Evolutionary conservation across 129 eudicot genomes (phyloP).

Genomic region (Kitagawia praeruptora): DNA sequence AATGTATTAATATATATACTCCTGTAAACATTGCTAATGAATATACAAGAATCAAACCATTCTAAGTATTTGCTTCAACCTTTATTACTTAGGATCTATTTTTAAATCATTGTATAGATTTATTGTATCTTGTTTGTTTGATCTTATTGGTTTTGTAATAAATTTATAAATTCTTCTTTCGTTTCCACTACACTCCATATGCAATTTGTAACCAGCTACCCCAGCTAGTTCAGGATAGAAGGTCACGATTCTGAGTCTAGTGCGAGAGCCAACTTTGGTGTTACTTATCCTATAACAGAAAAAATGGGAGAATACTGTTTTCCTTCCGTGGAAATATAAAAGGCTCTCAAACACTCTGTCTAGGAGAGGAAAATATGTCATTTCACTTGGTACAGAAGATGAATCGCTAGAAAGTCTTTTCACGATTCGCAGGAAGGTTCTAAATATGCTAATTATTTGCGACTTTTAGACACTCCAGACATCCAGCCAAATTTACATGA

Average conservation of each 20-base stretch:
- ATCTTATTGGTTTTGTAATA: neutral
- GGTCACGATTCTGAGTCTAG: neutral
- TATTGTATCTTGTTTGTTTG: no score
- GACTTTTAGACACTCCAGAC: neutral
- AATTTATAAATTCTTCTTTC: neutral
- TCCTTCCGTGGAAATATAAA: no score
- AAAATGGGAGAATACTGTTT: neutral
- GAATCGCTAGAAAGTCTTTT: neutral
- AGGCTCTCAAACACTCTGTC: neutral
- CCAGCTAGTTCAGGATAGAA: neutral
- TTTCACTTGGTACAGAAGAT: neutral
- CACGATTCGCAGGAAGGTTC: neutral
- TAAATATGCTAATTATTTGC: neutral
- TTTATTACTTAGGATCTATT: no score
- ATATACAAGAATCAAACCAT: no score
- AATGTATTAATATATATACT: no score
- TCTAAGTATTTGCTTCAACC: no score
- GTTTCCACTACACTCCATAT: neutral
- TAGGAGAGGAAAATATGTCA: neutral
- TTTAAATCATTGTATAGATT: no score
- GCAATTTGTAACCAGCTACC: neutral
- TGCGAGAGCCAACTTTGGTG: neutral
- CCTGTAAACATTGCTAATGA: no score
- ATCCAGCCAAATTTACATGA: neutral
- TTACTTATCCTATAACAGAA: neutral